Evolutionary conservation across 202 grass and related monocot genomes (phyloP), one percentile per base, ranked within the genome.

Genomic region (Schoenoplectus triqueter): DNA sequence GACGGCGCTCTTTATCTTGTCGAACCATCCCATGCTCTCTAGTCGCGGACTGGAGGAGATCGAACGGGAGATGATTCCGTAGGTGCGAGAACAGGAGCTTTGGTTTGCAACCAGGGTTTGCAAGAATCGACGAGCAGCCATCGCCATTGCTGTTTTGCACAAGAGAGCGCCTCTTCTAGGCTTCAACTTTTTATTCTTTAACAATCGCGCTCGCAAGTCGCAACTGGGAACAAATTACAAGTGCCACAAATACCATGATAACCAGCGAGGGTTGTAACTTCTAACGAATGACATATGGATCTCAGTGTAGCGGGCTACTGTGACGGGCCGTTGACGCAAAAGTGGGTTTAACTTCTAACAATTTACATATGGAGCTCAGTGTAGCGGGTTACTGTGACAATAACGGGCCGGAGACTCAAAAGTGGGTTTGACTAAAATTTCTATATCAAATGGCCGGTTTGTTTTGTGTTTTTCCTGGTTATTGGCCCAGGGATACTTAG

Each of bases 1-100:
- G 80, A 97, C 77, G 83, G 92, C 89, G 88, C 73, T 73, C 85
- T 97, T 31, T 51, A 97, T 92, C 90, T 97, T 97, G 85, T 90
- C 87, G 54, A 97, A 87, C 94, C 92, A 97, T 73, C 92, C 94
- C 64, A 88, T 31, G 88, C 90, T 90, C 21, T 87, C 83, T 21
- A 90, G 91, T 39, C 84, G 89, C 7, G 81, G 87, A 72, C 89
- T 91, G 48, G 86, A 91, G 71, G 91, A 88, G 86, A 93, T 93
- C 46, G 89, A 87, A 15, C 91, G 88, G 19, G 82, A 70, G 18
- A 89, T 4, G 3, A 77, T 62, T 3, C 86, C 80, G n/a, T 91
- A 83, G 49, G 86, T 76, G 85, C 70, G 66, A 5, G 66, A 56
- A 10, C 77, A 31, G 31, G 31, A 89, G 81, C 40, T 68, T 65